Percentiles rank a stretch among this genome's conserved stretches.
Evolutionary conservation across 441 rosid species (phyloP).

Genomic region (Gossypium gossypioides): DNA sequence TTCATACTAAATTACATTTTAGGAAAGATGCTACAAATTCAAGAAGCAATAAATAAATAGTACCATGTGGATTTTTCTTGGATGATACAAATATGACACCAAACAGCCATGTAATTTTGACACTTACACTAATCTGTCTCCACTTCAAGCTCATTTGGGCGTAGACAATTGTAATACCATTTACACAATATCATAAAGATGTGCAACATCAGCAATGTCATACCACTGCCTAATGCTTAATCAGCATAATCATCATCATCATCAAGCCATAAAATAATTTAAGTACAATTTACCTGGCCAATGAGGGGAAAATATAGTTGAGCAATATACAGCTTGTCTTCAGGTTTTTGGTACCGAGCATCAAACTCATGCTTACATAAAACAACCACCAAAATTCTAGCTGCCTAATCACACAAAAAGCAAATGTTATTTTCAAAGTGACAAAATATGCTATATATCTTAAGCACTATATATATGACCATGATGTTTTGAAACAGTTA

Average conservation of each 20-base stretch:
- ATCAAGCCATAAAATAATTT: neutral
- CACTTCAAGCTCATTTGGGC: neutral
- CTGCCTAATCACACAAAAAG: conserved; percentile 51
- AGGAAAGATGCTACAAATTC: neutral
- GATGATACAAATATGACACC: neutral
- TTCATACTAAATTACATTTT: neutral
- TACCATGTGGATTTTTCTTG: neutral
- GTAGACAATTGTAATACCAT: neutral
- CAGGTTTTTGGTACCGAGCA: conserved; percentile 96
- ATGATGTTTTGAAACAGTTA: neutral
- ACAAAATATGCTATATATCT: conserved; percentile 9
- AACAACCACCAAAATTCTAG: conserved; percentile 84
- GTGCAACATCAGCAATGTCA: neutral
- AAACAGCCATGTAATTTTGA: neutral
- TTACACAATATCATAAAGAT: neutral
- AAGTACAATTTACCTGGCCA: conserved; percentile 58
- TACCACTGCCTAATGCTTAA: neutral
- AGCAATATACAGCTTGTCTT: conserved; percentile 95
- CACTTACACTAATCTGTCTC: neutral
- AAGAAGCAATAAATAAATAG: neutral
- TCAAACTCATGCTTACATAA: conserved; percentile 97
- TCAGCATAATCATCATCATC: conserved; percentile 2
- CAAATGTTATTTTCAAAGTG: conserved; percentile 11
- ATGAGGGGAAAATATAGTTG: conserved; percentile 91
- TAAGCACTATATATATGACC: neutral